Evolutionary conservation across 2,329 filamentous ascomycete species (phyloP).

Genomic region (Pseudogymnoascus sp.): DNA sequence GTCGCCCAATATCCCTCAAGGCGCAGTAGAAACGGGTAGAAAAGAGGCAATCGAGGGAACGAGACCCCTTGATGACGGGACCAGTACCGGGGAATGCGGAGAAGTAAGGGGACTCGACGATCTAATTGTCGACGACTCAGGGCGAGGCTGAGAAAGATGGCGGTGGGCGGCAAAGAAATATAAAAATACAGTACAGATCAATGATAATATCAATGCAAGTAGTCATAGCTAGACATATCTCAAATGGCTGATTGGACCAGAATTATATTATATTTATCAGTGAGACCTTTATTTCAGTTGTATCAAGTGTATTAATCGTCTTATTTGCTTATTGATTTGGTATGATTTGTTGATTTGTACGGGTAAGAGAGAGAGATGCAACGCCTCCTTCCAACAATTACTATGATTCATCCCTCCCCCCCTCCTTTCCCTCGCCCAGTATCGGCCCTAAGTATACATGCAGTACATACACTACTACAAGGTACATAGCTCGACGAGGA

Average conservation of each 20-base stretch:
- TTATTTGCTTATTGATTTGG: background rate
- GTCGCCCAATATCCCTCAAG: slow-evolving; percentile 6
- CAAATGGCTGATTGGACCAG: background rate
- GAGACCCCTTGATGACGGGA: background rate
- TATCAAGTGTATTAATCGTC: background rate
- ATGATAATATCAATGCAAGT: background rate
- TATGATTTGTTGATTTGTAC: background rate
- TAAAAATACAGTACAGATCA: background rate
- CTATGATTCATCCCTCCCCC: slow-evolving; percentile 40
- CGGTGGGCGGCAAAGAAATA: background rate
- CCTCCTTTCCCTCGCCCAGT: background rate
- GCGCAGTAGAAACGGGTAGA: background rate
- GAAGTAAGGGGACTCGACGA: background rate
- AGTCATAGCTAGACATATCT: background rate
- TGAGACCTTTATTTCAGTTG: background rate
- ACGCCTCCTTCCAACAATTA: slow-evolving; percentile 35
- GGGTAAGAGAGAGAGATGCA: background rate
- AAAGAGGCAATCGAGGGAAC: background rate
- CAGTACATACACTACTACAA: background rate
- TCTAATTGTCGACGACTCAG: background rate
- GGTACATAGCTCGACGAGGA: background rate
- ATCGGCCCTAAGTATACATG: slow-evolving; percentile 7
- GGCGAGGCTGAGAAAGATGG: background rate
- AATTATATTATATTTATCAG: background rate
- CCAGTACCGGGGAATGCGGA: background rate